Evolutionary conservation across 2,329 filamentous ascomycete genomes (phyloP), one percentile per base, ranked within the genome.

Genomic region (Fusarium sterilihyphosum): DNA sequence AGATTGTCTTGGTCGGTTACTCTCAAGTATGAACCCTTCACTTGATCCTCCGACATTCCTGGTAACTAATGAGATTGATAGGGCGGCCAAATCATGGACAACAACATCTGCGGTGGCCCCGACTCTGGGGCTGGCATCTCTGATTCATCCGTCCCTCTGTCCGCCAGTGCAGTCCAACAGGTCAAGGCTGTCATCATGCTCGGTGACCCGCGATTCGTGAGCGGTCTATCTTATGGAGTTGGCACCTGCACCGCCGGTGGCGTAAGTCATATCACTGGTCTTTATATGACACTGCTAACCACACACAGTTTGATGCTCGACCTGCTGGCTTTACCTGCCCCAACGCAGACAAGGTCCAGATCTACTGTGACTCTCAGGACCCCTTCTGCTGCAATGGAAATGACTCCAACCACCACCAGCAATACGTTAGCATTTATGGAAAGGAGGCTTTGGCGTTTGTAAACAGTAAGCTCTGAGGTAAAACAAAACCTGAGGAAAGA

Each of bases 301-400:
- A n/a, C 16, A 1, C 3, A 0, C 17, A 92, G 89, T 92, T 92
- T 70, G 88, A 89, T 60, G 87, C 89, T 38, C 88, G 90, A 9
- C 86, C 89, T 0, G 77, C 83, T 9, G 89, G 89, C 33, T 92
- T 90, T 80, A 82, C 81, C 50, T 92, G 90, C 82, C 86, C 88
- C 16, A 85, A 81, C 70, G 78, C 81, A 13, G 78, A 73, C 78
- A 90, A 88, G 76, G 88, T 92, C 74, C 84, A 91, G 82, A 90
- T 88, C 9, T 92, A 92, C 84, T 92, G 91, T 80, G 91, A 93
- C 75, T 82, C 86, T 9, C 78, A 87, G 8, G 91, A 92, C 72
- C 90, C 90, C 0, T 92, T 91, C 82, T 92, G 91, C 85, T 92
- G 90, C 81, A 90, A 87, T 47, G 91, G 91, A 56, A 90, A 86